A percentile compares a stretch with the other conserved stretches of the same genome.
Evolutionary conservation across 768 basidiomycete species (phyloP).

Genomic region (Kwoniella heveanensis): DNA sequence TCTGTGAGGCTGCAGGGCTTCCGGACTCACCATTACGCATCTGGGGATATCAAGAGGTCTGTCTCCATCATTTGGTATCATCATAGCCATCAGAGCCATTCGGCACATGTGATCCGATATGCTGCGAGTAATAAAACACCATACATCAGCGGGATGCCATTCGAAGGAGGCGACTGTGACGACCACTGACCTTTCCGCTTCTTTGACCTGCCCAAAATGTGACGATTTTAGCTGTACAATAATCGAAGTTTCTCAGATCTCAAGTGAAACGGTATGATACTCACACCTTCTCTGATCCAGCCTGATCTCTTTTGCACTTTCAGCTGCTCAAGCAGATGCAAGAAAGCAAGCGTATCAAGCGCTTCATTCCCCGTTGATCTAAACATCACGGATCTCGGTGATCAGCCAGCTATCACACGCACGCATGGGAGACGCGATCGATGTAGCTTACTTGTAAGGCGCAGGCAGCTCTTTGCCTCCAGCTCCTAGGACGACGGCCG

Average conservation of each 20-base stretch:
- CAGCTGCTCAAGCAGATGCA: conserved; percentile 82
- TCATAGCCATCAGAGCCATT: conserved; percentile 93
- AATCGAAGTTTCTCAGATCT: too few species aligned
- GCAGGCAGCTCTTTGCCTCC: conserved; percentile 52
- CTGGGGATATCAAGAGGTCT: conserved; percentile 59
- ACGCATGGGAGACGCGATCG: background rate
- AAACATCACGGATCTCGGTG: too few species aligned
- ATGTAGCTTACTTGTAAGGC: conserved; percentile 48
- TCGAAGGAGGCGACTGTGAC: too few species aligned
- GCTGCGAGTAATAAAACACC: conserved; percentile 55
- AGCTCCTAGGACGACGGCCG: conserved; percentile 34
- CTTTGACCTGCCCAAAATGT: conserved; percentile 64
- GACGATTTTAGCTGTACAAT: too few species aligned
- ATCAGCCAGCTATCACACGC: background rate
- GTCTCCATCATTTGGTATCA: conserved; percentile 74
- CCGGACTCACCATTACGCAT: conserved; percentile 52
- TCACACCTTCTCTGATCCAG: conserved; percentile 82
- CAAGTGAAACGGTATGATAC: conserved; percentile 33
- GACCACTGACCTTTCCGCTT: conserved; percentile 72
- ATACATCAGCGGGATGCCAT: background rate
- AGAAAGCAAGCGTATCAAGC: conserved; percentile 78
- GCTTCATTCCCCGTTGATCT: conserved; percentile 60
- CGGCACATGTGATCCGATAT: conserved; percentile 92
- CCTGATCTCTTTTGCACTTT: conserved; percentile 98
- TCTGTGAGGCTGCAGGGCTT: too few species aligned